phyloP scores from a whole-genome alignment of 768 basidiomycete species.

The Amanita rimosa region DNA sequence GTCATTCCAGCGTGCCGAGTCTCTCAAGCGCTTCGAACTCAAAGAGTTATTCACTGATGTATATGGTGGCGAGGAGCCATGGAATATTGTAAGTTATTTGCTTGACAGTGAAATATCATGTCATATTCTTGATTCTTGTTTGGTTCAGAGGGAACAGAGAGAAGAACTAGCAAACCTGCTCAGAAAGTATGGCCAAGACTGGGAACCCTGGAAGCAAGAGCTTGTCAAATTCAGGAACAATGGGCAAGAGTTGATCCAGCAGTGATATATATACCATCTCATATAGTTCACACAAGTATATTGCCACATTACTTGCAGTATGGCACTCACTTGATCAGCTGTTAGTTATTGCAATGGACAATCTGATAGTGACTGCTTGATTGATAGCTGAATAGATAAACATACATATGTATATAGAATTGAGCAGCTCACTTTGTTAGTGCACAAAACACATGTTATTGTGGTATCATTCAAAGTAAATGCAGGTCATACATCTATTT shows the following conservation, averaged over 20 bases:
- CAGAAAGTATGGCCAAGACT: conserved; percentile 76
- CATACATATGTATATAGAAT: no score
- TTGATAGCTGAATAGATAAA: no score
- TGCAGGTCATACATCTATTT: no score
- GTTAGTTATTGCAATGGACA: no score
- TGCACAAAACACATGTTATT: no score
- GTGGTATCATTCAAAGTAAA: no score
- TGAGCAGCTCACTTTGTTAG: no score
- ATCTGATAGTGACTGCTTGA: no score
- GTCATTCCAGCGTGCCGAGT: conserved; percentile 72
- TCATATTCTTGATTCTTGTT: not conserved
- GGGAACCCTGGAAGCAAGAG: conserved; percentile 82
- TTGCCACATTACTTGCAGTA: no score
- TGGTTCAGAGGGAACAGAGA: conserved; percentile 65
- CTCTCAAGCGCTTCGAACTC: conserved; percentile 55
- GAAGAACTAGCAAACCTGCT: conserved; percentile 64
- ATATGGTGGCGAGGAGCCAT: conserved; percentile 76
- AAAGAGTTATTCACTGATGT: conserved; percentile 79
- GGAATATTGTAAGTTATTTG: conserved; percentile 59
- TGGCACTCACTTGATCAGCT: no score
- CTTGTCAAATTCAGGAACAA: conserved; percentile 64
- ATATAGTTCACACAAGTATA: not conserved
- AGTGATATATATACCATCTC: not conserved
- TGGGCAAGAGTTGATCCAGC: conserved; percentile 43
- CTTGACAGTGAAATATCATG: not conserved